Conservation (phyloP, 805 yeast genomes). For the Debaryomyces prosopidis region DNA sequence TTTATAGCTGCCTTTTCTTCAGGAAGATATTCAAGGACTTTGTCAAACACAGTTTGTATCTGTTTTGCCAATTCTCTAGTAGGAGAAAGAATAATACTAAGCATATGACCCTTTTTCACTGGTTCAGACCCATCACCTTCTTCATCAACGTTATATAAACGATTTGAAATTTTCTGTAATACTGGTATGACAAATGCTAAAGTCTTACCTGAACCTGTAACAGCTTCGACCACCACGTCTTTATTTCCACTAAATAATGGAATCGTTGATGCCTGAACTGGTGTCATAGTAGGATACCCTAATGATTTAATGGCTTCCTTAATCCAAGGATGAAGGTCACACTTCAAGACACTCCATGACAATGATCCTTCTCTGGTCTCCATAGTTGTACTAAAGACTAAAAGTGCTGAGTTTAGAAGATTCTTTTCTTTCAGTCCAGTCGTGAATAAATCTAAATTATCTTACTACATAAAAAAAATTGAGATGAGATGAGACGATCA, state of each 20-base stretch:
- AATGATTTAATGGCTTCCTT: constrained; percentile 66
- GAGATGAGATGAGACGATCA: constrained; percentile 6
- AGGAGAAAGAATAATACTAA: constrained; percentile 73
- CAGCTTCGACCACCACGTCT: constrained; percentile 96
- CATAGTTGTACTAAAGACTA: constrained; percentile 9
- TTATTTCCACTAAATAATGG: constrained; percentile 82
- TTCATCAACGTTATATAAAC: constrained; percentile 21
- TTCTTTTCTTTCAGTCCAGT: background rate
- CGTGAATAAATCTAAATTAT: background rate
- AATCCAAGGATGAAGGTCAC: constrained; percentile 67
- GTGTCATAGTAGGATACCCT: constrained; percentile 85
- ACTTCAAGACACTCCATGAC: constrained; percentile 59
- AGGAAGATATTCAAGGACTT: constrained; percentile 59
- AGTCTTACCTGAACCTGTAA: constrained; percentile 98
- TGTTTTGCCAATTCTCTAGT: constrained; percentile 71
- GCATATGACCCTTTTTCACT: constrained; percentile 62
- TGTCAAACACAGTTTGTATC: constrained; percentile 64
- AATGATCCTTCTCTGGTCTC: constrained; percentile 42
- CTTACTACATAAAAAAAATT: constrained; percentile 1
- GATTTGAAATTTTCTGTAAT: constrained; percentile 57
- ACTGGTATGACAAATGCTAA: constrained; percentile 86
- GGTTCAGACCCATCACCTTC: constrained; percentile 25
- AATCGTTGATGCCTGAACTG: constrained; percentile 94
- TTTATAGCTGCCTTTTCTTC: constrained; percentile 42
- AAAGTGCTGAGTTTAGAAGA: too few species aligned